Base-by-base conservation (phyloP, 1,284 basidiomycete genomes). In the Cystobasidiaceae sp. region DNA sequence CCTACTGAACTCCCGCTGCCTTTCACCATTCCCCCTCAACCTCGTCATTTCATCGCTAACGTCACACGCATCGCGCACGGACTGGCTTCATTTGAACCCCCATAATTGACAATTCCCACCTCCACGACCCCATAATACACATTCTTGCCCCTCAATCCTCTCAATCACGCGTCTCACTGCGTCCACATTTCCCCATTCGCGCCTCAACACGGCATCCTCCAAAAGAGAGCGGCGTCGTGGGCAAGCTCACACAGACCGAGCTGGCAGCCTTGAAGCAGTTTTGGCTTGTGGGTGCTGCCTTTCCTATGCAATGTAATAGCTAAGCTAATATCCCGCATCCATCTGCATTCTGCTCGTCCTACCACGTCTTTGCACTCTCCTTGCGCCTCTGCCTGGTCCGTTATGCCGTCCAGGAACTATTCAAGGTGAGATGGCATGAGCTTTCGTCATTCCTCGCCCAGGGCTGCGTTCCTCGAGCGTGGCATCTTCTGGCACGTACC, bases 201-300 rank as follows among this genome's bases (percentile, higher is more conserved):
- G n/a, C n/a, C n/a, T n/a, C n/a, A n/a, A 28, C 25, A 25, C 28
- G 25, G 19, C 8, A 19, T 17, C 54, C 21, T 33, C 3, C 43
- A 65, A 54, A n/a, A n/a, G n/a, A 32, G 32, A 68, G 71, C 34
- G 72, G 72, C 54, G 69, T 71, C 50, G 67, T 72, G 7, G 77
- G 77, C 48, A 75, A 75, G 49, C 62, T 78, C 41, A 75, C 71
- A 17, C 44, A 62, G 30, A 71, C 74, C 28, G 76, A 78, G 56
- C 71, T 72, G 19, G 63, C 55, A 4, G 70, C 73, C 50, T 74
- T 78, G 41, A 72, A 73, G 34, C 66, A 72, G 62, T 71, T 76
- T 28, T 77, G 76, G 76, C 58, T 67, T 62, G 71, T 74, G 54
- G 70, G 73, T 63, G 71, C 73, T 33, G 64, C 69, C 19, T 41